Base-by-base conservation (phyloP, 305 asterid genomes). In the Fraxinus paxiana region DNA sequence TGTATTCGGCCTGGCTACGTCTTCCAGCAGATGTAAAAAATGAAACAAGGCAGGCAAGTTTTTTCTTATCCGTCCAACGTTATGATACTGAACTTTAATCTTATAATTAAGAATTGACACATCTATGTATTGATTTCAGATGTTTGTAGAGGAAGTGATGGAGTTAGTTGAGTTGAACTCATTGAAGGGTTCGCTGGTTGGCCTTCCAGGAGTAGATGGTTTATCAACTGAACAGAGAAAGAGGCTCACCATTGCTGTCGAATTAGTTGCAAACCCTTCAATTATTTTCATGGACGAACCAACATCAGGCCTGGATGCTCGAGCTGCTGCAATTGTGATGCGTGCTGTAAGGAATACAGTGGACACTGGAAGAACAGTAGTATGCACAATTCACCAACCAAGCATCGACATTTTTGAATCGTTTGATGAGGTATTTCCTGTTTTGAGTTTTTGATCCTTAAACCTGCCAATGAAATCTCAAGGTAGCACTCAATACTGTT, bases 71-170 rank as follows among this genome's bases (percentile, higher is more conserved):
- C 70, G 34, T 24, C 34, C 72, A 1, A 22, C 72, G 13, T 63
- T 24, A 8, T 22, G 72, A 63, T 26, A 24, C 34, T 63, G 71
- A 63, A 22, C n/a, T 63, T 63, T 63, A 22, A 63, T 63, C 72
- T 24, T 10, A 17, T 0, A 26, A 10, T 10, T 8, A 6, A 69
- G 75, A 31, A 15, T n/a, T 69, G 41, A 69, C 38, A 8, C 38
- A 6, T 1, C 43, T 31, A 69, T 4, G 24, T 30, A 31, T 9
- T 41, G 15, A 38, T 77, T 30, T 78, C 85, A 89, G 92, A 87
- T 89, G 90, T 89, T 89, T 81, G 90, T 89, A 34, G 92, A 87
- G 80, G 92, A 89, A 81, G 92, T 88, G 84, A 88, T 88, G 91
- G 90, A 88, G 70, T 75, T 88, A 33, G 87, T 88, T 17, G 91